phyloP scores from a whole-genome alignment of 2,329 filamentous ascomycete species.

The Monosporascus cannonballus region DNA sequence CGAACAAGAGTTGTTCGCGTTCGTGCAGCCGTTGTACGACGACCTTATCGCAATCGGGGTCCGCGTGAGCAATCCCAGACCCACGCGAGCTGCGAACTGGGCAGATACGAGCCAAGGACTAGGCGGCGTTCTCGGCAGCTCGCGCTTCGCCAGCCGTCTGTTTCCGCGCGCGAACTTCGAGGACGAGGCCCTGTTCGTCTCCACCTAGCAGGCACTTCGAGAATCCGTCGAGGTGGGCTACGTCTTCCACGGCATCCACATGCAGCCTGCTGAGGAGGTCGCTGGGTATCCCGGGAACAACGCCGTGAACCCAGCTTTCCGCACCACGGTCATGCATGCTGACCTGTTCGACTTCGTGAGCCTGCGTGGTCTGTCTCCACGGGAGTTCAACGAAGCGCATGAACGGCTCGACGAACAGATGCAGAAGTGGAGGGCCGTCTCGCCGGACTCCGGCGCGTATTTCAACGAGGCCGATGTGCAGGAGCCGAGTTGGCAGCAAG shows the following conservation, averaged over 20 bases:
- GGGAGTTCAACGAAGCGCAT: conserved; percentile 15
- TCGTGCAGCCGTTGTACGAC: conserved; percentile 28
- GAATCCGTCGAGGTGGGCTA: conserved; percentile 31
- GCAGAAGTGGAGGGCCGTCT: conserved; percentile 24
- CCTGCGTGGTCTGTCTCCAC: conserved; percentile 14
- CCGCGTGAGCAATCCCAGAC: conserved; percentile 16
- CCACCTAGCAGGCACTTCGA: conserved; percentile 25
- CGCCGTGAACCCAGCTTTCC: conserved; percentile 38
- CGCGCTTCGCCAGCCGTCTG: conserved; percentile 26
- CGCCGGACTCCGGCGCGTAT: conserved; percentile 39
- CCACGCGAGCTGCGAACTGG: conserved; percentile 23
- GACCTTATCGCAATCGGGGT: conserved; percentile 27
- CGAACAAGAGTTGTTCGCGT: conserved; percentile 12
- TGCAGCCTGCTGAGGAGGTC: conserved; percentile 22
- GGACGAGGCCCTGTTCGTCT: conserved; percentile 13
- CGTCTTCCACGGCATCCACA: conserved; percentile 27
- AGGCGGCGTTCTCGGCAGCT: conserved; percentile 23
- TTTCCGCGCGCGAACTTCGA: conserved; percentile 24
- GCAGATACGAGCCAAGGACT: conserved; percentile 14
- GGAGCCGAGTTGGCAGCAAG: conserved; percentile 37
- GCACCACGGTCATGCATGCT: conserved; percentile 28
- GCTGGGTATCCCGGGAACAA: conserved; percentile 26
- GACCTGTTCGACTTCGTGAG: conserved; percentile 21
- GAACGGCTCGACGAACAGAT: conserved; percentile 15
- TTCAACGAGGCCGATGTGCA: conserved; percentile 46